phyloP scores from a whole-genome alignment of 164 flowering plant genomes.

The Vitis amurensis region DNA sequence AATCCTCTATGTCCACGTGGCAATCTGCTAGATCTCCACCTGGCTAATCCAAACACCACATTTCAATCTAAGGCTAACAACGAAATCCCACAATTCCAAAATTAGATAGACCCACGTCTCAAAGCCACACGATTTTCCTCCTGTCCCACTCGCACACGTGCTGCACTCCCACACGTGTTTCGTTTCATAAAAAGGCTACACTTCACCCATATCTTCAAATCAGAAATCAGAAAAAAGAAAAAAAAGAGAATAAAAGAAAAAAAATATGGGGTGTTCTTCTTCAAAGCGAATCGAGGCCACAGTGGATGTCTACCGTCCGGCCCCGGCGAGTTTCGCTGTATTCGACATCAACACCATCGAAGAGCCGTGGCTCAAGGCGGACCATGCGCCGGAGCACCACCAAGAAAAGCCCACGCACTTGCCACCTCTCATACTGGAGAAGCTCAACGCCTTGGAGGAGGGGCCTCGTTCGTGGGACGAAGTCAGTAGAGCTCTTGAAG shows the following conservation, averaged over 20 bases:
- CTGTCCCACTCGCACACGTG: too few species aligned
- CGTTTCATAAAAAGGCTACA: too few species aligned
- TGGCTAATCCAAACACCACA: too few species aligned
- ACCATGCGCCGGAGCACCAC: constrained; percentile 5
- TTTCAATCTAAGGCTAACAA: too few species aligned
- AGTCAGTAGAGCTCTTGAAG: constrained; percentile 77
- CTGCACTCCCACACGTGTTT: too few species aligned
- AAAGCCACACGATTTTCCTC: too few species aligned
- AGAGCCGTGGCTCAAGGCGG: constrained; percentile 73
- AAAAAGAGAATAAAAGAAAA: neutral
- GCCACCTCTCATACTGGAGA: constrained; percentile 57
- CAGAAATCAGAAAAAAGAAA: too few species aligned
- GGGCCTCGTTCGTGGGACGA: constrained; percentile 84
- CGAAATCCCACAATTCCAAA: too few species aligned
- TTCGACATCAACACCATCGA: constrained; percentile 70
- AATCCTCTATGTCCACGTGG: too few species aligned
- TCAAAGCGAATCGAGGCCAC: constrained; percentile 62
- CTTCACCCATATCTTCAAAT: too few species aligned
- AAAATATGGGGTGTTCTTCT: constrained; percentile 79
- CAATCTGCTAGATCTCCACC: too few species aligned
- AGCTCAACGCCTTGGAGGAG: constrained; percentile 59
- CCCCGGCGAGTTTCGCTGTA: constrained; percentile 72
- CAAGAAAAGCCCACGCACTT: constrained; percentile 36
- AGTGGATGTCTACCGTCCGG: constrained; percentile 64
- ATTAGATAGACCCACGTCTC: too few species aligned